Evolutionary conservation across 2,329 filamentous ascomycete species (phyloP), one percentile per base, ranked within the genome.

Genomic region (Corynespora cassiicola): DNA sequence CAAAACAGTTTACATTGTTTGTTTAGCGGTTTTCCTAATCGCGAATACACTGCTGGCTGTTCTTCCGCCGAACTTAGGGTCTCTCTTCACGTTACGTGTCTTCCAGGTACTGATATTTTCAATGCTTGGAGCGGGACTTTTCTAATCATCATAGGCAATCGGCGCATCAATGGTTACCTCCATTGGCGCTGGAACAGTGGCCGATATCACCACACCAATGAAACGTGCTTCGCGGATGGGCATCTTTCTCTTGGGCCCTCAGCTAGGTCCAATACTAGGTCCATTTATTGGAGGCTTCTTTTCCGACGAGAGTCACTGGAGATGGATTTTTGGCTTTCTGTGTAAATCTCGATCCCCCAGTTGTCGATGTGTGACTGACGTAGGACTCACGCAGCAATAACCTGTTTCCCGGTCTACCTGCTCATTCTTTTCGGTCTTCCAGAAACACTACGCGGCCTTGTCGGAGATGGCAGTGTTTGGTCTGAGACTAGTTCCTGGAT

Each of bases 291-390:
- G 73, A 4, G 73, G 72, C 16, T 57, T 60, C 14, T 61, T 75
- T 19, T 64, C 68, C 3, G 54, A 56, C 2, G 38, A 39, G 2
- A 45, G 58, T 1, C 57, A 51, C 4, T 76, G 73, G 73, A 54
- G 73, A 44, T 76, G 72, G 72, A 61, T 70, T 4, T 75, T 75
- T 41, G 72, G 68, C 1, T 73, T 75, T 28, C 44, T 65, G 3
- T 45, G 46, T 50, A 41, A 14, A 41, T 37, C 16, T 16, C 12
- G 7, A 21, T 12, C 10, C 8, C 11, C 18, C 22, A 11, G n/a
- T 19, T 6, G 4, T 16, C 2, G 11, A 12, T 20, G 19, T 6
- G n/a, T 5, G 10, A 35, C 8, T 15, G 8, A 25, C 24, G n/a
- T 17, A 17, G 20, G 19, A 25, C 20, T 19, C 18, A 10, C 14